A percentile compares a stretch with the other conserved stretches of the same genome.
Evolutionary conservation across 2,329 filamentous ascomycete genomes (phyloP).

Genomic region (Hymenoscyphus salicellus): DNA sequence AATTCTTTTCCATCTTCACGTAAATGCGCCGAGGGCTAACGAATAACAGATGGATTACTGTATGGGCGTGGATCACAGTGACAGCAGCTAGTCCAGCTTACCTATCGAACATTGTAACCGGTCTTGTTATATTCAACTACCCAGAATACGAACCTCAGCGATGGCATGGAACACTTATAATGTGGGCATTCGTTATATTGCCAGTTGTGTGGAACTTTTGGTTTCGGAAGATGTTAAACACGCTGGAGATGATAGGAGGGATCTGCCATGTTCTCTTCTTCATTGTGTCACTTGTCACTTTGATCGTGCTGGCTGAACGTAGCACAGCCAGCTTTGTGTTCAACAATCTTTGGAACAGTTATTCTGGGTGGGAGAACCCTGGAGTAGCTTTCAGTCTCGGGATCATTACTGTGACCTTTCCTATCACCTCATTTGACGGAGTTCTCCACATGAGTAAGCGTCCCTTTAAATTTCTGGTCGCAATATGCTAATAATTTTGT

Average conservation of each 20-base stretch:
- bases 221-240: slow-evolving; percentile 38
- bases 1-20: neutral
- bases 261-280: slow-evolving; percentile 45
- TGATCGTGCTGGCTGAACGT: slow-evolving; percentile 31
- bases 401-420: slow-evolving; percentile 32
- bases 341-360: slow-evolving; percentile 29
- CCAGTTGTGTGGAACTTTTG: slow-evolving; percentile 43
- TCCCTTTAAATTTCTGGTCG: neutral
- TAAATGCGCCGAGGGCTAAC: neutral
- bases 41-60: slow-evolving; percentile 8
- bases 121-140: slow-evolving; percentile 32
- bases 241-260: slow-evolving; percentile 43
- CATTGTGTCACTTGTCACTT: slow-evolving; percentile 40
- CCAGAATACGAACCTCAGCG: slow-evolving; percentile 35
- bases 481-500: neutral
- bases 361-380: slow-evolving; percentile 31
- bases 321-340: slow-evolving; percentile 28
- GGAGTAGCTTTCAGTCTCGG: slow-evolving; percentile 38
- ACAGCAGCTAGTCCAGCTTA: slow-evolving; percentile 16
- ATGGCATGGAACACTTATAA: slow-evolving; percentile 43
- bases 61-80: slow-evolving; percentile 14
- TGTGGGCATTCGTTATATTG: slow-evolving; percentile 40
- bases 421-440: slow-evolving; percentile 28
- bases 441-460: slow-evolving; percentile 37
- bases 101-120: slow-evolving; percentile 12